Percentiles rank a stretch among this genome's conserved stretches.
These are phyloP conservation scores for Darksidea phi DNA, from an alignment of 495 filamentous ascomycete species.

Conservation along the genomic window DNA sequence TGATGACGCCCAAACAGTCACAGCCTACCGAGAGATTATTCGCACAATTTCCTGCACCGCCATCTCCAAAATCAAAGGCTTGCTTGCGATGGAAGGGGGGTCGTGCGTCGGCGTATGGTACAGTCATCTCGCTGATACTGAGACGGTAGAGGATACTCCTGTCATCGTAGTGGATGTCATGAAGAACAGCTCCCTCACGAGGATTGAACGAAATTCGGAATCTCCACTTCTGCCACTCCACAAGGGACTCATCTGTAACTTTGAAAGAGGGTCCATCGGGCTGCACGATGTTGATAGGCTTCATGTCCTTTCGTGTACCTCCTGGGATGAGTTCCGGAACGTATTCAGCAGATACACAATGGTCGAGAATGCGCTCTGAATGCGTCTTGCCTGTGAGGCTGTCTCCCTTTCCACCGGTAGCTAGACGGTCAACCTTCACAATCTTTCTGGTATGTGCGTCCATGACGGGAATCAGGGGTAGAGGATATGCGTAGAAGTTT, in stretches of 20 bases:
- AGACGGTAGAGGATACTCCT: conserved; percentile 68
- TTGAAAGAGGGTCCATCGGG: conserved; percentile 41
- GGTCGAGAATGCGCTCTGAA: conserved; percentile 47
- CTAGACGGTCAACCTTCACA: conserved; percentile 53
- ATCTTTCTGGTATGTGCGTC: conserved; percentile 53
- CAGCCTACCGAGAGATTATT: conserved; percentile 43
- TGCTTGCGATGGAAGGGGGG: conserved; percentile 41
- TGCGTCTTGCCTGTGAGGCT: conserved; percentile 43
- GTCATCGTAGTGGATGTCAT: conserved; percentile 62
- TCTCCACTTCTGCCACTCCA: conserved; percentile 47
- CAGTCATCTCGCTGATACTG: conserved; percentile 72
- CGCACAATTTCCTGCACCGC: conserved; percentile 38
- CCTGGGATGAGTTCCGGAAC: conserved; percentile 53
- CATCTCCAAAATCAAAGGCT: conserved; percentile 43
- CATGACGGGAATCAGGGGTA: conserved; percentile 58
- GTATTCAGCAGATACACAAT: conserved; percentile 51
- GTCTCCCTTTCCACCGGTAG: conserved; percentile 53
- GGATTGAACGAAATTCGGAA: conserved; percentile 44
- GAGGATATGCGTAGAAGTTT: conserved; percentile 58
- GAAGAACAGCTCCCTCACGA: conserved; percentile 43
- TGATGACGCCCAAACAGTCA: conserved; percentile 42
- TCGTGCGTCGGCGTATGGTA: conserved; percentile 52
- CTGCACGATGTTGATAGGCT: conserved; percentile 38
- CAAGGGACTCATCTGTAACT: conserved; percentile 32
- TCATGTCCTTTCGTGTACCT: conserved; percentile 34